These are phyloP conservation scores for Veloboletus limbatus DNA, from an alignment of 1,284 basidiomycete genomes.

Conservation along the genomic window DNA sequence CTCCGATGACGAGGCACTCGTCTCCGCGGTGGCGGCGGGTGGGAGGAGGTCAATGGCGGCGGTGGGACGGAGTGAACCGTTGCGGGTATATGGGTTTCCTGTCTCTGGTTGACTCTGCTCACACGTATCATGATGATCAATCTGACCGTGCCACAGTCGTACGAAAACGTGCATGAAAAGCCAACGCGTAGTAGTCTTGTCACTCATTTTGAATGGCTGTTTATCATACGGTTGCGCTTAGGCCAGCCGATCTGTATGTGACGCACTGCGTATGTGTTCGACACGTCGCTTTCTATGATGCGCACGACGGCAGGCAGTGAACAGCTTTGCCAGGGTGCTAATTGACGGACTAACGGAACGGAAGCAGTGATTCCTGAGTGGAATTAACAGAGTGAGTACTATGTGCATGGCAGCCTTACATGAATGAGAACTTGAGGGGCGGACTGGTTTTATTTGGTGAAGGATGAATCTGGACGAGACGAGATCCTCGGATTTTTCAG, in stretches of 20 bases:
- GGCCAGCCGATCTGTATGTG: background rate
- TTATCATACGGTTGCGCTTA: background rate
- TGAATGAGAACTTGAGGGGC: constrained; percentile 3
- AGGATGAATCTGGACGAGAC: background rate
- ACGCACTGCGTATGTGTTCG: background rate
- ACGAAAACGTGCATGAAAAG: no score
- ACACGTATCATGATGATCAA: background rate
- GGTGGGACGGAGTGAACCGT: constrained; percentile 4
- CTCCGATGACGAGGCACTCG: constrained; percentile 5
- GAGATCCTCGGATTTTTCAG: constrained; percentile 21
- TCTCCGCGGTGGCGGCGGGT: constrained; percentile 29
- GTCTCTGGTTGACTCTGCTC: no score
- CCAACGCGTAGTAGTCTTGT: no score
- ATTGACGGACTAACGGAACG: background rate
- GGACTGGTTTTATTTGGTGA: background rate
- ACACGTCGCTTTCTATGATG: constrained; percentile 3
- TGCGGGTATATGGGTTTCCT: constrained; percentile 10
- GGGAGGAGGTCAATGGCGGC: constrained; percentile 21
- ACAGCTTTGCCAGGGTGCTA: constrained; percentile 5
- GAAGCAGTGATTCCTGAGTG: constrained; percentile 6
- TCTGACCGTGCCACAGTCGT: no score
- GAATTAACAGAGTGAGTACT: no score
- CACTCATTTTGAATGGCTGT: no score
- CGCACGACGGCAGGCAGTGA: background rate
- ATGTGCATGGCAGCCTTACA: no score